Conservation (phyloP, 1,284 basidiomycete genomes). For the Cryptococcus sp. region DNA sequence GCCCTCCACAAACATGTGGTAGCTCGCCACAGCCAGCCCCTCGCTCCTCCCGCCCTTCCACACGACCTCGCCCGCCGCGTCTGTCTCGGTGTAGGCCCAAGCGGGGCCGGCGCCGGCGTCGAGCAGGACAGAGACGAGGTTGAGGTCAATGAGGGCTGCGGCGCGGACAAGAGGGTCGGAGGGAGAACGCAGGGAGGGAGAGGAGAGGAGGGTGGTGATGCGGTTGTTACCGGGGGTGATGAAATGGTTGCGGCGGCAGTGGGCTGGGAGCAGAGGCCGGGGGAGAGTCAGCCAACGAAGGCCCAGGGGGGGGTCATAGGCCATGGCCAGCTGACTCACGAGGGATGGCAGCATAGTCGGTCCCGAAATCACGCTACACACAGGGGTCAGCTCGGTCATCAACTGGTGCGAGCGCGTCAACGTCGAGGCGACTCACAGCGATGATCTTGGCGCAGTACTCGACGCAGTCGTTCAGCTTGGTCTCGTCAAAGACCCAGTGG, state of each 20-base stretch:
- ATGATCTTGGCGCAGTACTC: slow-evolving; percentile 80
- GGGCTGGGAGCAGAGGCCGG: slow-evolving; percentile 52
- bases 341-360: slow-evolving; percentile 29
- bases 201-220: slow-evolving; percentile 52
- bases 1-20: slow-evolving; percentile 82
- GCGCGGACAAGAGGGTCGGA: slow-evolving; percentile 58
- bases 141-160: slow-evolving; percentile 78
- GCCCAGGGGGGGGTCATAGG: background rate
- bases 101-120: slow-evolving; percentile 86
- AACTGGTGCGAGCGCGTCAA: background rate
- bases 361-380: slow-evolving; percentile 73
- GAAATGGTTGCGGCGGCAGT: slow-evolving; percentile 88
- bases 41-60: slow-evolving; percentile 72
- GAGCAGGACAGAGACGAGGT: slow-evolving; percentile 86
- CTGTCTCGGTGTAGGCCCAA: slow-evolving; percentile 72
- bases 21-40: slow-evolving; percentile 85
- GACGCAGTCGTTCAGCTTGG: slow-evolving; percentile 68
- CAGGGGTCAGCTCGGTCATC: background rate
- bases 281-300: background rate
- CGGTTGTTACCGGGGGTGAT: slow-evolving; percentile 59
- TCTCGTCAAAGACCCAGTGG: slow-evolving; percentile 80
- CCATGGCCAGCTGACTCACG: slow-evolving; percentile 20
- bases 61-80: slow-evolving; percentile 11
- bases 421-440: slow-evolving; percentile 52
- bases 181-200: slow-evolving; percentile 19